Base-by-base conservation (phyloP, 495 filamentous ascomycete species). In the Extremus antarcticus region DNA sequence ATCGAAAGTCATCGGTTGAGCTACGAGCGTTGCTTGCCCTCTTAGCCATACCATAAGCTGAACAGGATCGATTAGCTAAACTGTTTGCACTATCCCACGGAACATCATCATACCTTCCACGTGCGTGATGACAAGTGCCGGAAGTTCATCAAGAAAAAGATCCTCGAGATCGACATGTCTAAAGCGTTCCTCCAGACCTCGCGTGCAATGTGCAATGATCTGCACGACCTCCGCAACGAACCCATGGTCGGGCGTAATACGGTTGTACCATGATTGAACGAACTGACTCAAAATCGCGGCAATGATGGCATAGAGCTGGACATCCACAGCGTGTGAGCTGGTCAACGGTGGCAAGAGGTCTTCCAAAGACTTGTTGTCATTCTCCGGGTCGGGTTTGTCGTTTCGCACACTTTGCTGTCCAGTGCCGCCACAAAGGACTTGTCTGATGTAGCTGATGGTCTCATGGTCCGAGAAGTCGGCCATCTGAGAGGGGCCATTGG, bases 341-440 rank as follows among this genome's bases (percentile, higher is more conserved):
- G 92, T 95, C 60, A 98, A 78, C 20, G 90, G 89, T 35, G 91
- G 92, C 40, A 98, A 70, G 24, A 95, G 74, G 58, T 90, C 87
- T 47, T 91, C 80, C 54, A 94, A 73, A 53, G 83, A 73, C 58
- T 69, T 75, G 19, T 75, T 69, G 20, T 55, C 19, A 20, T 43
- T 25, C 16, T 55, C 51, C 2, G 15, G 11, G 41, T 17, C 57
- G 61, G 55, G 64, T 63, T 40, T 71, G 63, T 47, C 59, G 53
- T 23, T 61, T 51, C 19, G 59, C 51, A 13, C 60, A 47, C 22
- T 65, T 61, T 40, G 70, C 68, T 43, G 40, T 63, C 52, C 70
- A 67, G 20, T 68, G 66, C 25, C 78, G 11, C 67, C 52, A 62
- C 82, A 86, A n/a, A 88, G 74, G 16, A 81, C 76, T 13, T 81